These are phyloP conservation scores for Steccherinum ochraceum DNA, from an alignment of 768 basidiomycete genomes.

Conservation along the genomic window DNA sequence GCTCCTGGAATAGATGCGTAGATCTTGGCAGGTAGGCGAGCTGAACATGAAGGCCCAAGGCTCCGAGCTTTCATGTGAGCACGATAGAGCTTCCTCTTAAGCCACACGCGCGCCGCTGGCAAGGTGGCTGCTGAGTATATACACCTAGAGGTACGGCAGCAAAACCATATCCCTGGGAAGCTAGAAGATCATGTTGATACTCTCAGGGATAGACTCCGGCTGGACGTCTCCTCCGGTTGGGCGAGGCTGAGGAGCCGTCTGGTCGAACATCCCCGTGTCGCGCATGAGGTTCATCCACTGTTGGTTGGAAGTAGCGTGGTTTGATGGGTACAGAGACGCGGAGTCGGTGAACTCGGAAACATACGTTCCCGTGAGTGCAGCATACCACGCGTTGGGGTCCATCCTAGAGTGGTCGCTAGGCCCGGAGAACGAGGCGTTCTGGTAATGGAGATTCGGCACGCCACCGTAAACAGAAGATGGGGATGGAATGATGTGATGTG, in stretches of 20 bases:
- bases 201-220: neutral
- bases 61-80: too few relatives aligned
- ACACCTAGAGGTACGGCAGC: too few relatives aligned
- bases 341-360: neutral
- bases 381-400: constrained; percentile 34
- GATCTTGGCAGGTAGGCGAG: too few relatives aligned
- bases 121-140: too few relatives aligned
- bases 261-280: constrained; percentile 49
- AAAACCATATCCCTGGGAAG: too few relatives aligned
- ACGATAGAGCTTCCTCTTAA: too few relatives aligned
- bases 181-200: neutral
- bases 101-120: too few relatives aligned
- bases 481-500: constrained; percentile 11
- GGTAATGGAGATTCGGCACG: neutral
- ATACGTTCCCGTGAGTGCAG: neutral
- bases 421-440: neutral
- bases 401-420: constrained; percentile 19
- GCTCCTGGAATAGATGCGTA: too few relatives aligned
- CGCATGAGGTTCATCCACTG: constrained; percentile 65
- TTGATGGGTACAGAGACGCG: constrained; percentile 36
- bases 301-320: constrained; percentile 54
- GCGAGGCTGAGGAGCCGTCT: neutral
- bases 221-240: neutral
- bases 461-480: constrained; percentile 11
- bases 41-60: too few relatives aligned